Conservation (phyloP, 352 stramenopile genomes). For the Phytophthora fragariaefolia region DNA sequence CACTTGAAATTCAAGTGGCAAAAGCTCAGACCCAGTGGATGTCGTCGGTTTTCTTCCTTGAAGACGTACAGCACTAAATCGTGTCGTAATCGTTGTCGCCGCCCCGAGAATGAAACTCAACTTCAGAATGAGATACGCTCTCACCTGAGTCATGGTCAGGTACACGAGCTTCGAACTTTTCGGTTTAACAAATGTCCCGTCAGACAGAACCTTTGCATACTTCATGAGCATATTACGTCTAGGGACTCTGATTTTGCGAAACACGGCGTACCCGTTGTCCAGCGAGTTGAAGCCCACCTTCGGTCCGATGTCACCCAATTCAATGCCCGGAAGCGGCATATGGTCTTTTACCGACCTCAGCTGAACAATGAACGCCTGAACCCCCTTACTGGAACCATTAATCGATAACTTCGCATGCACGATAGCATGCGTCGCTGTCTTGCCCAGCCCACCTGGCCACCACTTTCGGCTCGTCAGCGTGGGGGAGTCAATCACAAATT, state of each 20-base stretch:
- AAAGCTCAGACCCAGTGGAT: constrained; percentile 25
- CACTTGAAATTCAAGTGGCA: constrained; percentile 50
- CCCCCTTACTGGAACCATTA: constrained; percentile 19
- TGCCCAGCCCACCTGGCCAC: constrained; percentile 79
- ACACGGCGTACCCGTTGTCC: constrained; percentile 34
- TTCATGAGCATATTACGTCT: constrained; percentile 36
- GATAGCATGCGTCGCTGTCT: constrained; percentile 33
- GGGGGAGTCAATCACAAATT: constrained; percentile 94
- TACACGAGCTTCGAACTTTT: constrained; percentile 71
- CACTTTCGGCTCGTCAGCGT: constrained; percentile 95
- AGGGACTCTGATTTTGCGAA: constrained; percentile 28
- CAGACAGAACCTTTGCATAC: constrained; percentile 45
- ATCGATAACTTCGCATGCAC: constrained; percentile 31
- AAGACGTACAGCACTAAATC: constrained; percentile 54
- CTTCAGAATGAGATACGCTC: constrained; percentile 39
- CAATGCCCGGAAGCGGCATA: constrained; percentile 18
- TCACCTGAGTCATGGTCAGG: constrained; percentile 58
- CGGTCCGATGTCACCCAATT: constrained; percentile 34
- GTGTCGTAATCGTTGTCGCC: constrained; percentile 53
- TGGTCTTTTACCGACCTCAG: constrained; percentile 27
- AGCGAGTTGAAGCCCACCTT: constrained; percentile 37
- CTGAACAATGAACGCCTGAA: constrained; percentile 35
- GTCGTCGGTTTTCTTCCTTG: constrained; percentile 43
- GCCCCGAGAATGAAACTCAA: constrained; percentile 31
- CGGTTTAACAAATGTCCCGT: constrained; percentile 63